Evolutionary conservation across 208 protist species (phyloP), one percentile per base, ranked within the genome.

Genomic region (Trypanosoma congolense): DNA sequence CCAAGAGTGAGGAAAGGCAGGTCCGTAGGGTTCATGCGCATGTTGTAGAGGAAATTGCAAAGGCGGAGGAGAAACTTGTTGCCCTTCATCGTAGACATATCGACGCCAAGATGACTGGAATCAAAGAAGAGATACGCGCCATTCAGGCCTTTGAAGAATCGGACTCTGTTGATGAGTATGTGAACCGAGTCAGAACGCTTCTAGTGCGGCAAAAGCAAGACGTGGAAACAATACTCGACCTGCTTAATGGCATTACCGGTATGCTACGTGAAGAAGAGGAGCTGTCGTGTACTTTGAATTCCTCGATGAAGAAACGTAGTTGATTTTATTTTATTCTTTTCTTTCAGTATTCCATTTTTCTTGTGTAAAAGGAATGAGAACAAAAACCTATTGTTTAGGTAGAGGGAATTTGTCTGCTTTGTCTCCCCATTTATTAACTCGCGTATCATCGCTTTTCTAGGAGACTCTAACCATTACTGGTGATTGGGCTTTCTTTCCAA

Each of bases 31-130:
- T 94, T 45, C 87, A 94, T 70, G 87, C 83, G 28, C 80, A 92
- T 75, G 83, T 97, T 22, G 80, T 97, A 45, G 83, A 90, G 55
- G 84, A 89, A 52, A 97, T 97, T 46, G 73, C 88, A 25, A 90
- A 93, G 54, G 88, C 93, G n/a, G 89, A 98, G 70, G 93, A 97
- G 26, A 93, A 97, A 65, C 66, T 97, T 24, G 77, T 97, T n/a
- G 73, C 75, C 16, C 66, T 91, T 52, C 93, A 98, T 54, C 79
- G 92, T 31, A 72, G 92, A 24, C 90, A 98, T 61, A 93, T 98
- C 50, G 87, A 97, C 62, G 78, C 79, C 47, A 93, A 96, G 54
- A 97, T 96, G 88, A 91, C 87, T 4, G 75, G 95, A 2, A 91
- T 97, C 44, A 95, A 96, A 59, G 78, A 96, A 38, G 92, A 98